phyloP scores from a whole-genome alignment of 345 rosid genomes.

The Balakata baccata region DNA sequence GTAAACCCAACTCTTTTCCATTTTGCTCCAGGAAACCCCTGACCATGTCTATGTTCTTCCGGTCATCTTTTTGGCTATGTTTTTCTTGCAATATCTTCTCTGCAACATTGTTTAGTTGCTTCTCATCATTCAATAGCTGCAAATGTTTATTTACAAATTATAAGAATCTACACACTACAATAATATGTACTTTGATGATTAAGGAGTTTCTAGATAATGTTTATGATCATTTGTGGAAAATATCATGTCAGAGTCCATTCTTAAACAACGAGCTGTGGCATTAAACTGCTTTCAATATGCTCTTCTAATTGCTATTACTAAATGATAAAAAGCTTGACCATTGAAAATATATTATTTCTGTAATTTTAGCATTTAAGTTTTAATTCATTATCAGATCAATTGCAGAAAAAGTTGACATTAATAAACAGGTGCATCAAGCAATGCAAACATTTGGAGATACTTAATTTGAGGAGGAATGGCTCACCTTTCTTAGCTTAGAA shows the following conservation, averaged over 20 bases:
- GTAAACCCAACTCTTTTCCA: slow-evolving; percentile 67
- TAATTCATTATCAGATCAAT: not conserved
- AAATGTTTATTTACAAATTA: slow-evolving; percentile 12
- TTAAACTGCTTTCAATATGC: not conserved
- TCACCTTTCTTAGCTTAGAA: slow-evolving; percentile 62
- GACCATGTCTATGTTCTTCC: slow-evolving; percentile 29
- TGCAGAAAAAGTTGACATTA: not conserved
- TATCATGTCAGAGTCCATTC: not conserved
- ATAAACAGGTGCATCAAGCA: not conserved
- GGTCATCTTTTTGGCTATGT: slow-evolving; percentile 21
- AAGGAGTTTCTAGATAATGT: too few relatives aligned
- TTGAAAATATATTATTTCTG: not conserved
- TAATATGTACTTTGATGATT: not conserved
- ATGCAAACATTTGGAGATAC: not conserved
- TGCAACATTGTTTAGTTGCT: slow-evolving; percentile 37
- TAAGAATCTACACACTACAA: not conserved
- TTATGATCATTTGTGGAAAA: not conserved
- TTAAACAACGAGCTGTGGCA: not conserved
- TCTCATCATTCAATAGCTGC: slow-evolving; percentile 60
- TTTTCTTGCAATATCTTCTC: slow-evolving; percentile 39
- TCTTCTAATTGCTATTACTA: not conserved
- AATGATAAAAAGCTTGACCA: not conserved
- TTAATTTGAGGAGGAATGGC: slow-evolving; percentile 4
- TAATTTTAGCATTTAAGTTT: not conserved
- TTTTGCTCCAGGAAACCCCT: slow-evolving; percentile 49